Evolutionary conservation across 768 basidiomycete genomes (phyloP).

Genomic region (Leccinum subtestaceum): DNA sequence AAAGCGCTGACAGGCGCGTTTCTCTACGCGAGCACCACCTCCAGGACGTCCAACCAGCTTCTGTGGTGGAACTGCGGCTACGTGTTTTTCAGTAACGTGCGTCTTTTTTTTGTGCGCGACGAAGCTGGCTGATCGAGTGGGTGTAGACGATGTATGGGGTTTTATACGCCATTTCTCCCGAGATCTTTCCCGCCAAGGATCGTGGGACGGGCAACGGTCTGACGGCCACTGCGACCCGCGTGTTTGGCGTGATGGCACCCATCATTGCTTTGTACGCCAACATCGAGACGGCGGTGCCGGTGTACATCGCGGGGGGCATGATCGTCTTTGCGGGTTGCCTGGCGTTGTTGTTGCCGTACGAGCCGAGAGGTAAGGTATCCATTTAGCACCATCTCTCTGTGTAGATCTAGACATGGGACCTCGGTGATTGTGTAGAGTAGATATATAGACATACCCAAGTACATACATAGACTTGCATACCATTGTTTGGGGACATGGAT

Average conservation of each 20-base stretch:
- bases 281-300: constrained; percentile 60
- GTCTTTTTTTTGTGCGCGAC: constrained; percentile 10
- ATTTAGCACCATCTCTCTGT: constrained; percentile 37
- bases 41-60: constrained; percentile 61
- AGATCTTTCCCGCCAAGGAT: constrained; percentile 70
- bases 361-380: constrained; percentile 69
- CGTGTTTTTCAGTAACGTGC: constrained; percentile 48
- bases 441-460: neutral
- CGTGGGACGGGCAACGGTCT: constrained; percentile 72
- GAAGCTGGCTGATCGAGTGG: neutral
- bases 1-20: constrained; percentile 72
- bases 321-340: constrained; percentile 59
- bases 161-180: constrained; percentile 65
- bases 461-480: neutral
- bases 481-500: neutral
- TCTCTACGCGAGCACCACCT: constrained; percentile 73
- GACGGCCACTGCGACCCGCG: constrained; percentile 53
- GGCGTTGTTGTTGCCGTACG: constrained; percentile 65
- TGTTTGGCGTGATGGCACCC: constrained; percentile 64
- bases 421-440: neutral
- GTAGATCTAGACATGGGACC: neutral
- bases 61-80: constrained; percentile 82
- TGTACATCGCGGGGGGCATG: constrained; percentile 67
- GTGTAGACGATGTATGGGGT: constrained; percentile 72
- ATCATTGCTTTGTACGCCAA: constrained; percentile 71